phyloP scores from a whole-genome alignment of 169 alveolate genomes.

The Plasmodium vinckei region DNA sequence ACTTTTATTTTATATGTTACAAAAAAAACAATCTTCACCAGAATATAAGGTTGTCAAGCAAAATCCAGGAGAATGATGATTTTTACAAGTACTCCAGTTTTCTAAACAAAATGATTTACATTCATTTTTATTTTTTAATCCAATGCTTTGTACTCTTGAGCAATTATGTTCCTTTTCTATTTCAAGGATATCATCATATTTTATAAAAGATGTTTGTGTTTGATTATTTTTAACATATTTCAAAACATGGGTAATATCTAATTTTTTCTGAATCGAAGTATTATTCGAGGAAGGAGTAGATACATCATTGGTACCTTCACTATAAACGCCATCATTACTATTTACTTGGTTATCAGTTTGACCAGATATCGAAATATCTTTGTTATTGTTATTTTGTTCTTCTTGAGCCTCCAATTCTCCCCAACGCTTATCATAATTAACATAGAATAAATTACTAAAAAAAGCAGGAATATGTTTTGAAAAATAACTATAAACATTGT shows the following conservation, averaged over 20 bases:
- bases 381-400: background rate
- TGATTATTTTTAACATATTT: conserved; percentile 34
- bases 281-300: background rate
- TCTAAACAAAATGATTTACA: conserved; percentile 34
- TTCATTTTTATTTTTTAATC: background rate
- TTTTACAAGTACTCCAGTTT: conserved; percentile 16
- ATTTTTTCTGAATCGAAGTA: conserved; percentile 12
- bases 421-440: background rate
- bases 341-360: background rate
- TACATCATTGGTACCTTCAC: background rate
- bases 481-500: background rate
- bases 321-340: background rate
- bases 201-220: conserved; percentile 1
- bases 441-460: conserved; percentile 3
- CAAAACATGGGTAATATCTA: conserved; percentile 9
- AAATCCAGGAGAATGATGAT: conserved; percentile 47
- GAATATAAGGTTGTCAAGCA: conserved; percentile 29
- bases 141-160: conserved; percentile 18
- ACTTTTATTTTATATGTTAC: conserved; percentile 11
- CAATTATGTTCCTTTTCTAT: conserved; percentile 17
- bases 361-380: background rate
- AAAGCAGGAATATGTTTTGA: conserved; percentile 12
- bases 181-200: conserved; percentile 16
- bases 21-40: conserved; percentile 23
- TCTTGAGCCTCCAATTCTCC: too few relatives aligned